phyloP scores from a whole-genome alignment of 78 protist species.

The Dictyostelium purpureum region DNA sequence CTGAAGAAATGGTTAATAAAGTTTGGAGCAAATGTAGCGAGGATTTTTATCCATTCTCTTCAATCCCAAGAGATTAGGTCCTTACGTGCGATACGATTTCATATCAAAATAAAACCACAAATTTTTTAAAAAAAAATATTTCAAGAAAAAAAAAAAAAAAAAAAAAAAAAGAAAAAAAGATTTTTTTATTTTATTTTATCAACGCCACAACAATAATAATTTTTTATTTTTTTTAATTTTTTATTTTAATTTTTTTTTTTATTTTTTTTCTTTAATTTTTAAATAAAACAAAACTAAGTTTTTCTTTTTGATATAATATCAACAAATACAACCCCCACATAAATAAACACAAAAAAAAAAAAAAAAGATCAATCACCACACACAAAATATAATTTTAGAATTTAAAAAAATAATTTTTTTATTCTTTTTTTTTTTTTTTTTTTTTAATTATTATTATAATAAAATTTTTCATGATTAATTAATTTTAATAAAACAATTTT shows the following conservation, averaged over 20 bases:
- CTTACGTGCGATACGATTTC: neutral
- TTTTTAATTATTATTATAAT: no score
- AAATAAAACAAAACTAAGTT: no score
- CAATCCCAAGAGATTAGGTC: conserved; percentile 17
- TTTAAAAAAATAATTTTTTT: no score
- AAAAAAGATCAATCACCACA: no score
- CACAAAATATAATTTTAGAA: no score
- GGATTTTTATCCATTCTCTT: conserved; percentile 60
- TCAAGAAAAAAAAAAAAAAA: neutral
- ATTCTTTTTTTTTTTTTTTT: no score
- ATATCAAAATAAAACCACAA: neutral
- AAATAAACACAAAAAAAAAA: no score
- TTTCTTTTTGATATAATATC: no score
- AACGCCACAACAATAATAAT: neutral
- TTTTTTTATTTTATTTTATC: neutral
- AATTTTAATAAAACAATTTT: no score
- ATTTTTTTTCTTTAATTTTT: no score
- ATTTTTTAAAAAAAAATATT: neutral
- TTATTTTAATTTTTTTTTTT: neutral
- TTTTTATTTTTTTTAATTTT: neutral
- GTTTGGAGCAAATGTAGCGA: conserved; percentile 68
- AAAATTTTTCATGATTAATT: no score
- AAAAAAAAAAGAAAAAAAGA: neutral
- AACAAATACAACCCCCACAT: no score
- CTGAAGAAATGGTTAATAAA: conserved; percentile 28